Evolutionary conservation across 352 stramenopile species (phyloP).

Genomic region (Elongisporangium prolatum): DNA sequence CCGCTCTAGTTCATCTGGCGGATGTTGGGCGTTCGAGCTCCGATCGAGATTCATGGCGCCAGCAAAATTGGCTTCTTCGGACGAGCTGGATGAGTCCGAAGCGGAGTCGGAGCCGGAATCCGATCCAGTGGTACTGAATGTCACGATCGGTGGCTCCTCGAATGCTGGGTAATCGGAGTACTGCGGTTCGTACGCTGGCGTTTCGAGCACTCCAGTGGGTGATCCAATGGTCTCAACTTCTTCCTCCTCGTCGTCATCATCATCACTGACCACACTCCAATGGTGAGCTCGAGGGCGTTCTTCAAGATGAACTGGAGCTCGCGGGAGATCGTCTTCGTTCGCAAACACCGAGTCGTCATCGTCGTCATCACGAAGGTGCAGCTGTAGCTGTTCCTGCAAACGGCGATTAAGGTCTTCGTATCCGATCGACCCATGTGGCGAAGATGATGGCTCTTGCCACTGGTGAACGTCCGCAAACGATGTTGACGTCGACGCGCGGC

Average conservation of each 20-base stretch:
- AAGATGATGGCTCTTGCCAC: conserved; percentile 17
- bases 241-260: conserved; percentile 11
- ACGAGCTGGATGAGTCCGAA: conserved; percentile 26
- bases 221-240: conserved; percentile 8
- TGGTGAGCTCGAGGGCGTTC: conserved; percentile 7
- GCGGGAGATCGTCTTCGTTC: conserved; percentile 8
- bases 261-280: not conserved
- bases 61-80: conserved; percentile 22
- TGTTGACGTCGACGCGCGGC: conserved; percentile 3
- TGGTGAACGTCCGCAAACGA: conserved; percentile 39
- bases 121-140: not conserved
- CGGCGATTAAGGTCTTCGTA: conserved; percentile 2
- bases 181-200: conserved; percentile 11
- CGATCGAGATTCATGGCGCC: conserved; percentile 8
- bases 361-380: conserved; percentile 19
- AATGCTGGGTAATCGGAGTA: conserved; percentile 12
- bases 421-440: conserved; percentile 4
- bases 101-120: conserved; percentile 7
- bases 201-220: not conserved
- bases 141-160: conserved; percentile 11
- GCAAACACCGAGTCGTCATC: conserved; percentile 24
- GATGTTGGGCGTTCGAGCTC: conserved; percentile 15
- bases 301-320: conserved; percentile 8
- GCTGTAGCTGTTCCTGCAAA: conserved; percentile 4
- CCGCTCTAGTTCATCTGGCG: conserved; percentile 21